Evolutionary conservation across 257 asterid genomes (phyloP), one percentile per base, ranked within the genome.

Genomic region (Phtheirospermum japonicum): DNA sequence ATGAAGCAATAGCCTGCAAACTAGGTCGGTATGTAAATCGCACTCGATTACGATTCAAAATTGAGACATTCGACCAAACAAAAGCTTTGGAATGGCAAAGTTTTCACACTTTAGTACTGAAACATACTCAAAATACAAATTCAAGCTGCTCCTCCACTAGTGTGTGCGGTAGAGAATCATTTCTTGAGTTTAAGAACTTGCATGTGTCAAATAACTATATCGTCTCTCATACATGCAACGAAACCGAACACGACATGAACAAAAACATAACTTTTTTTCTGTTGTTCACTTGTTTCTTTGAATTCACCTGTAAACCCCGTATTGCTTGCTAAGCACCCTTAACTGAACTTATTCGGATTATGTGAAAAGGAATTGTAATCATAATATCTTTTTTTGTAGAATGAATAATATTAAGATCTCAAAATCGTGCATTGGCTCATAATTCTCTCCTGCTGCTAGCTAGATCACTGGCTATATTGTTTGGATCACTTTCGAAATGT

Each of bases 381-480:
- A 30, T 50, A 50, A 50, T 10, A 6, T 23, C 19, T 9, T 11
- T 18, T 7, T 1, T 19, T 6, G 2, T 5, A 55, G n/a, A n/a
- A n/a, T n/a, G n/a, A 31, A 55, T n/a, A 31, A 55, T 7, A 50
- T 10, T 20, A 20, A 50, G 32, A 0, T 18, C 6, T 20, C 32
- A 50, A 50, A 50, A 50, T 20, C 3, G 4, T 50, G 33, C 13
- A 55, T 67, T 7, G 37, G 49, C 69, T 81, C 75, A 79, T 54
- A 64, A 64, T 34, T 77, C 80, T 75, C 88, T 82, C 72, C 87
- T 70, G 73, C 67, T 75, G 65, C 63, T 75, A 12, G 78, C 81
- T 40, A 82, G 87, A 70, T 83, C 86, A 65, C 68, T 64, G 23
- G 78, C 80, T 36, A 83, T 67, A 55, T 79, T 88, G 51, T 75